A percentile compares a stretch with the other conserved stretches of the same genome.
These are phyloP conservation scores for Botrytis paeoniae DNA, from an alignment of 2,329 filamentous ascomycete species.

Conservation along the genomic window DNA sequence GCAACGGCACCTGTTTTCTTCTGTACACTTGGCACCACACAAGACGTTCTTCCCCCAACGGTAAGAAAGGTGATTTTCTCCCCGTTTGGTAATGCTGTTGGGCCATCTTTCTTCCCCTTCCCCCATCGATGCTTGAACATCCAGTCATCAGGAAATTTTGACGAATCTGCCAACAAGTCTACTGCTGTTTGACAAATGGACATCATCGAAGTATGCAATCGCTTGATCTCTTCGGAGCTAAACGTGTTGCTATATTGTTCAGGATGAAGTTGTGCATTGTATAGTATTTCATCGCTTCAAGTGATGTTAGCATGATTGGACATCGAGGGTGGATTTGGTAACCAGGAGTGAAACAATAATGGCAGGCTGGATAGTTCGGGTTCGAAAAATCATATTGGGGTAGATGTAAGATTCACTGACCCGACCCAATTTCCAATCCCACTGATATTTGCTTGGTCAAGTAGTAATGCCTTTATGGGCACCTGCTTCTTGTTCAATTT, in stretches of 20 bases:
- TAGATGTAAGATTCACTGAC: slow-evolving; percentile 40
- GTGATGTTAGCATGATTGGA: slow-evolving; percentile 6
- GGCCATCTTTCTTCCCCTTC: slow-evolving; percentile 74
- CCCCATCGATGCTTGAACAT: slow-evolving; percentile 86
- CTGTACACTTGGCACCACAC: slow-evolving; percentile 79
- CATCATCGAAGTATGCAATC: slow-evolving; percentile 69
- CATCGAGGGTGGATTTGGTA: not conserved
- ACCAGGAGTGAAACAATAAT: not conserved
- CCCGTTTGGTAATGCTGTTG: slow-evolving; percentile 71
- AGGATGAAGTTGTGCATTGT: slow-evolving; percentile 83
- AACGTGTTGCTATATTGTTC: slow-evolving; percentile 91
- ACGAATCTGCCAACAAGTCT: slow-evolving; percentile 75
- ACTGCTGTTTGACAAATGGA: slow-evolving; percentile 79
- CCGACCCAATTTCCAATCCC: slow-evolving; percentile 98
- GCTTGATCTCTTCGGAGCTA: slow-evolving; percentile 64
- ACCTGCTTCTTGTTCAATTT: slow-evolving; percentile 75
- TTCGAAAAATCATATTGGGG: not conserved
- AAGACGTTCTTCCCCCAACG: slow-evolving; percentile 88
- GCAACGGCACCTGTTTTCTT: slow-evolving; percentile 58
- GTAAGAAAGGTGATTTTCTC: slow-evolving; percentile 82
- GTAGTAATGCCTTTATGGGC: slow-evolving; percentile 81
- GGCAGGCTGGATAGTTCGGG: not conserved
- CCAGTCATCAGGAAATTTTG: slow-evolving; percentile 83
- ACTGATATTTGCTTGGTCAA: slow-evolving; percentile 85
- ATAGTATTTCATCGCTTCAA: slow-evolving; percentile 77